These are phyloP conservation scores for Naganishia vaughanmartiniae DNA, from an alignment of 768 basidiomycete genomes.

Conservation along the genomic window DNA sequence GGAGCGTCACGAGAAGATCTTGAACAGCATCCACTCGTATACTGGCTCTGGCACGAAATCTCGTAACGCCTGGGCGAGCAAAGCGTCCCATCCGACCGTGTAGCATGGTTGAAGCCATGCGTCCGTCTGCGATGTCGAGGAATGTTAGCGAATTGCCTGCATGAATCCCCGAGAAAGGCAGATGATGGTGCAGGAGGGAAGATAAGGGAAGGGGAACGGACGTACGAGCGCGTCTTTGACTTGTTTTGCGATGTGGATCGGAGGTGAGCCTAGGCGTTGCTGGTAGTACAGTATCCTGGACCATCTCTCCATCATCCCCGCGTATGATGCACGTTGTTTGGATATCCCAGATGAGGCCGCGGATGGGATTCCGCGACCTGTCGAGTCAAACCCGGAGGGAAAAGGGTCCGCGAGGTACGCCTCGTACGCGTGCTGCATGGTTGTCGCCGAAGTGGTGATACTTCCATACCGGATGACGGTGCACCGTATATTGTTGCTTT, in stretches of 20 bases:
- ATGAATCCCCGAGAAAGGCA: too few species aligned
- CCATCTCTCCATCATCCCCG: background rate
- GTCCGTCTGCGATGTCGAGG: background rate
- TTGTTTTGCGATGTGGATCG: conserved; percentile 6
- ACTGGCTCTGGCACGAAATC: conserved; percentile 19
- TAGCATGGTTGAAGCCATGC: conserved; percentile 3
- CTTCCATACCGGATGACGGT: conserved; percentile 2
- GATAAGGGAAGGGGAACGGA: background rate
- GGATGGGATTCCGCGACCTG: background rate
- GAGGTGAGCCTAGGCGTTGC: background rate
- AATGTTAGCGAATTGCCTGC: too few species aligned
- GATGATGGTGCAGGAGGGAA: background rate
- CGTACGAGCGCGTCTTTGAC: conserved; percentile 9
- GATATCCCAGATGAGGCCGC: background rate
- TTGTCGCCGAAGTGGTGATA: background rate
- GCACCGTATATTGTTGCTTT: background rate
- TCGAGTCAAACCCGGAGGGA: too few species aligned
- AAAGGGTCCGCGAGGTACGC: too few species aligned
- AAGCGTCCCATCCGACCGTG: conserved; percentile 9
- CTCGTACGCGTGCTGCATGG: background rate
- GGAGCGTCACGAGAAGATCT: background rate
- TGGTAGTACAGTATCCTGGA: background rate
- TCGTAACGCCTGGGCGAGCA: background rate
- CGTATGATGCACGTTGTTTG: background rate
- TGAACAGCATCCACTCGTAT: background rate